Evolutionary conservation across 1,139 yeast species (phyloP).

Genomic region (Debaryomyces fabryi): DNA sequence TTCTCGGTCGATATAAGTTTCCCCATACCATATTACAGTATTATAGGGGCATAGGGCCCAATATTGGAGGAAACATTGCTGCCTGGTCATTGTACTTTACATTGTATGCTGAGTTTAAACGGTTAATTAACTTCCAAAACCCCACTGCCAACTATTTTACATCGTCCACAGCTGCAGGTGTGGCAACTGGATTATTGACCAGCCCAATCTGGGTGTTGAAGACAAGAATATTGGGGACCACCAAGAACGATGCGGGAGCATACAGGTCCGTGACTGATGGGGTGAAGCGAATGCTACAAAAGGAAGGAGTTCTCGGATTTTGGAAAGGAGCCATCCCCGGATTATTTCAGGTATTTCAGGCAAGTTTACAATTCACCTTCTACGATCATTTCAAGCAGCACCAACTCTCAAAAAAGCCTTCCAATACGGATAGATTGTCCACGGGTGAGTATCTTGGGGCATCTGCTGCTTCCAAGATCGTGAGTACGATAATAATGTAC

Average conservation of each 20-base stretch:
- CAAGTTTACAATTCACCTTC: constrained; percentile 82
- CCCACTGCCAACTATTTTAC: constrained; percentile 36
- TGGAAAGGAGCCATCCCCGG: constrained; percentile 88
- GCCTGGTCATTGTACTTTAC: constrained; percentile 92
- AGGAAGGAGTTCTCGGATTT: constrained; percentile 72
- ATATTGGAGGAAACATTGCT: constrained; percentile 75
- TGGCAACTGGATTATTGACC: constrained; percentile 71
- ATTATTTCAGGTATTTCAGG: constrained; percentile 81
- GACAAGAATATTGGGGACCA: constrained; percentile 77
- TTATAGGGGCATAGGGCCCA: constrained; percentile 83
- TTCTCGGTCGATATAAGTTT: constrained; percentile 6
- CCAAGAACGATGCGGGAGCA: constrained; percentile 47
- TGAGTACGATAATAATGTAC: constrained; percentile 70
- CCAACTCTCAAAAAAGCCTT: constrained; percentile 14
- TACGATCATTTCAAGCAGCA: constrained; percentile 71
- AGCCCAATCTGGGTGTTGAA: constrained; percentile 94
- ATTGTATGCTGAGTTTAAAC: constrained; percentile 64
- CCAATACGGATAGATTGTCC: constrained; percentile 31
- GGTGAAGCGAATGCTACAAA: constrained; percentile 44
- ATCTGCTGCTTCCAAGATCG: constrained; percentile 69
- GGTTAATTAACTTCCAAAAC: constrained; percentile 20
- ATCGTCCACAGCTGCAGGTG: constrained; percentile 62
- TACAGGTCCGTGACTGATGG: constrained; percentile 65
- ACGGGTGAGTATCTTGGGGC: constrained; percentile 62
- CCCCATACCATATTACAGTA: constrained; percentile 20